Evolutionary conservation across 202 grass and related monocot species (phyloP), one percentile per base, ranked within the genome.

Genomic region (Saccharum hybrid): DNA sequence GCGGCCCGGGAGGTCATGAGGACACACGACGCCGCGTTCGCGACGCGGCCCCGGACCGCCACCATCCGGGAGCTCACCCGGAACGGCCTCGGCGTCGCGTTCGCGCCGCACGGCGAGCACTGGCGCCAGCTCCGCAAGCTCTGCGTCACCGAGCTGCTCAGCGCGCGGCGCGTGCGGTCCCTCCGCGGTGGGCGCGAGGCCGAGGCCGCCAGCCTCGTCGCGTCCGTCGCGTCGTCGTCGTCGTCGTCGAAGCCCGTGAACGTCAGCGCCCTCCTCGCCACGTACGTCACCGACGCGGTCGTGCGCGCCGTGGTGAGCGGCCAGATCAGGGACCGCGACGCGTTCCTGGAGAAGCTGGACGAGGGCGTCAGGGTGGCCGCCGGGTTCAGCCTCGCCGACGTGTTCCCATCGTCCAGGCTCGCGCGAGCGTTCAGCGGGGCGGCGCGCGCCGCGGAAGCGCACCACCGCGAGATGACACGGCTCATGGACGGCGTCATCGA

Each of bases 71-170:
- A 79, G 38, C 39, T 86, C 21, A 63, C 28, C 3, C 48, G 77
- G 0, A 76, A 82, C 28, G 79, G 79, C 33, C 4, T 77, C 59
- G 85, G 88, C 57, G 1, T 92, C 43, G 68, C 8, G 10, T 63
- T 86, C 66, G n/a, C 92, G 42, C 79, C 85, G 30, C 78, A 88
- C 4, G 90, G 90, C 10, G 88, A 81, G 38, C 78, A 84, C 82
- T 94, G 90, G 90, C 79, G 93, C 43, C 74, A 79, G n/a, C 62
- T 94, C 23, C 78, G 84, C 21, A 94, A 90, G 87, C 69, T 92
- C 42, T 86, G 87, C 79, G 60, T 84, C 64, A 36, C 84, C 21
- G 88, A 94, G 76, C 81, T 94, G 0, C 76, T 92, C 68, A 68
- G 90, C 76, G 56, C 68, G 22, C 86, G 67, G 16, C 88, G 83